Evolutionary conservation across 208 protist genomes (phyloP), one percentile per base, ranked within the genome.

Genomic region (Acanthamoeba triangularis): DNA sequence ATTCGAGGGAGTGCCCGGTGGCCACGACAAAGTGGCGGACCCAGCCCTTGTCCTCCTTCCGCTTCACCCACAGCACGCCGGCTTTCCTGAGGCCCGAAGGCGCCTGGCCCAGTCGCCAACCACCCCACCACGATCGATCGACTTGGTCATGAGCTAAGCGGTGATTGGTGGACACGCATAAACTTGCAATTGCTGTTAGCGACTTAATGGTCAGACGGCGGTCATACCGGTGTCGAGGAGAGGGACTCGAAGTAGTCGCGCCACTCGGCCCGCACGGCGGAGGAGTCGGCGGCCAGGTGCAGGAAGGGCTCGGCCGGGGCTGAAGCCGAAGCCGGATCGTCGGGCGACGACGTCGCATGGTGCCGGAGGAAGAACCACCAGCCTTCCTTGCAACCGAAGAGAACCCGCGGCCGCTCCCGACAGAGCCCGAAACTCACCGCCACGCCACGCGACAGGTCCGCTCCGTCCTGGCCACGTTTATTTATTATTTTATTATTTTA

Each of bases 241-340:
- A 82, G 37, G 74, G 74, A 82, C 16, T 82, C 74, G 33, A 82
- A 82, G 74, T 54, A 52, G 74, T 44, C 74, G 74, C 44, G 74
- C 74, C 74, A 82, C 74, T 82, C 74, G 23, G 18, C 41, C 5
- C 74, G 74, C 35, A 52, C 41, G 41, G 33, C 74, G 23, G 10
- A 23, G 23, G 74, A 41, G 74, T 82, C 74, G n/a, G 74, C 74
- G 35, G 74, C 74, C 41, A 82, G 44, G 74, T 82, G 74, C 30
- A 72, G 65, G 65, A 72, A 33, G 18, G 44, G 41, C 33, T 82
- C 74, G 10, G 18, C 72, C 18, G 23, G 4, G 4, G 30, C 18
- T 13, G 74, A 33, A 14, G 18, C 30, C 13, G 33, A 35, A n/a
- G 7, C 37, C 3, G 18, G 5, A 33, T 6, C 13, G 41, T 82